Conservation (phyloP, 257 asterid species). For the Phtheirospermum japonicum region DNA sequence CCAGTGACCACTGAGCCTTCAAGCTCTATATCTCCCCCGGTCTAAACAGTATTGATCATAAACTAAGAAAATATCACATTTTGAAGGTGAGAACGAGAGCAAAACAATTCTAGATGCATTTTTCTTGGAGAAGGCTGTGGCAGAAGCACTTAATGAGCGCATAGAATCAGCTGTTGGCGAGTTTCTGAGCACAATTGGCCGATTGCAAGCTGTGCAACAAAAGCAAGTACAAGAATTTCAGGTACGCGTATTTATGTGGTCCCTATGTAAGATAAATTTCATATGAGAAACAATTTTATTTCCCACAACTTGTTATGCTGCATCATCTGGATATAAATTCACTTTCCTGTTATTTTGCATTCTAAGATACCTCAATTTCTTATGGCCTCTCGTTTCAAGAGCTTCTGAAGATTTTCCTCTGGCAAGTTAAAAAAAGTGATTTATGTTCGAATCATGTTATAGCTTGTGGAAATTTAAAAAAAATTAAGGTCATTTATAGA, state of each 20-base stretch:
- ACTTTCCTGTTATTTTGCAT: neutral
- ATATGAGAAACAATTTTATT: neutral
- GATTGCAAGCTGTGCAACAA: constrained; percentile 79
- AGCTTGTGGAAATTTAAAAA: no score
- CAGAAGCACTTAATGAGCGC: constrained; percentile 73
- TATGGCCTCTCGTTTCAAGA: neutral
- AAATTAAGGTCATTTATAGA: no score
- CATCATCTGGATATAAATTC: neutral
- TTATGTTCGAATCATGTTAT: neutral
- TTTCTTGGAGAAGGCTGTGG: constrained; percentile 92
- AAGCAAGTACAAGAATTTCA: constrained; percentile 73
- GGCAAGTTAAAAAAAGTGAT: neutral
- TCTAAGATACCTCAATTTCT: neutral
- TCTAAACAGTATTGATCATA: neutral
- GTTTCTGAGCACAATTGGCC: constrained; percentile 63
- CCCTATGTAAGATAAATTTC: neutral
- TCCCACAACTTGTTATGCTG: neutral
- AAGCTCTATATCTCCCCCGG: neutral
- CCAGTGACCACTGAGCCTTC: neutral
- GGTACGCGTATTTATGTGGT: constrained; percentile 34
- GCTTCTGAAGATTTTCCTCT: neutral
- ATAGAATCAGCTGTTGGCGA: constrained; percentile 77
- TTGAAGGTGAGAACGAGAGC: constrained; percentile 73
- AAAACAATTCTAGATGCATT: constrained; percentile 72
- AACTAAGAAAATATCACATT: constrained; percentile 8